These are phyloP conservation scores for Aphanomyces invadans DNA, from an alignment of 352 stramenopile species.

Conservation along the genomic window DNA sequence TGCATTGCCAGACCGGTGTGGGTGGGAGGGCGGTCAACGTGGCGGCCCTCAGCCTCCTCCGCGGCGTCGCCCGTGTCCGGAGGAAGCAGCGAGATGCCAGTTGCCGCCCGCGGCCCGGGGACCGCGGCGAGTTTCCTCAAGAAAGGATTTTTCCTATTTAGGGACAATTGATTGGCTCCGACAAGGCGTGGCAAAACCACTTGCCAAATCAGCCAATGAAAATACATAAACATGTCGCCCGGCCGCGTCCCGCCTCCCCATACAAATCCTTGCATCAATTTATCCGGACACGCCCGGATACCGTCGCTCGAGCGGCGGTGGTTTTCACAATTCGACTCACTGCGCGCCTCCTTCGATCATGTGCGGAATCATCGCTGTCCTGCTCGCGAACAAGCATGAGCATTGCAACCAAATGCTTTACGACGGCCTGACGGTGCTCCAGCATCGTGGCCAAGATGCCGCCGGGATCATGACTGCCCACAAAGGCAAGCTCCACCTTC, in stretches of 20 bases:
- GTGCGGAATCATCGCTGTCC: conserved; percentile 96
- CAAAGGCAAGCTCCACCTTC: conserved; percentile 90
- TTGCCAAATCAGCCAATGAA: background rate
- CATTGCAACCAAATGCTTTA: conserved; percentile 93
- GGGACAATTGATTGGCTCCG: conserved; percentile 4
- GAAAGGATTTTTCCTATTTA: background rate
- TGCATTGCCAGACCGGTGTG: too few relatives aligned
- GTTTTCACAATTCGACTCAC: conserved; percentile 5
- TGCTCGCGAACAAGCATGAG: conserved; percentile 93
- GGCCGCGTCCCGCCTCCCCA: background rate
- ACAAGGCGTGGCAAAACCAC: conserved; percentile 10
- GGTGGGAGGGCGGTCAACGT: too few relatives aligned
- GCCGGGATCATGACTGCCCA: conserved; percentile 95
- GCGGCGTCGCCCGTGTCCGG: too few relatives aligned
- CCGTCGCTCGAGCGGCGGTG: background rate
- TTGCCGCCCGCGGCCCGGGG: background rate
- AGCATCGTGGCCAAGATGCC: conserved; percentile 96
- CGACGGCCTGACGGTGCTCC: conserved; percentile 96
- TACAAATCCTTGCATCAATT: background rate
- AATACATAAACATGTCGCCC: background rate
- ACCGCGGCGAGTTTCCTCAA: background rate
- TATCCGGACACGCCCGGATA: conserved; percentile 3
- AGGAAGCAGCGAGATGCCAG: background rate
- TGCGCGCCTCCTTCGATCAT: conserved; percentile 44
- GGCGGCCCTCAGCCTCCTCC: too few relatives aligned